Percentiles rank a stretch among this genome's conserved stretches.
Evolutionary conservation across 352 stramenopile genomes (phyloP).

Genomic region (Phytophthora syringae): DNA sequence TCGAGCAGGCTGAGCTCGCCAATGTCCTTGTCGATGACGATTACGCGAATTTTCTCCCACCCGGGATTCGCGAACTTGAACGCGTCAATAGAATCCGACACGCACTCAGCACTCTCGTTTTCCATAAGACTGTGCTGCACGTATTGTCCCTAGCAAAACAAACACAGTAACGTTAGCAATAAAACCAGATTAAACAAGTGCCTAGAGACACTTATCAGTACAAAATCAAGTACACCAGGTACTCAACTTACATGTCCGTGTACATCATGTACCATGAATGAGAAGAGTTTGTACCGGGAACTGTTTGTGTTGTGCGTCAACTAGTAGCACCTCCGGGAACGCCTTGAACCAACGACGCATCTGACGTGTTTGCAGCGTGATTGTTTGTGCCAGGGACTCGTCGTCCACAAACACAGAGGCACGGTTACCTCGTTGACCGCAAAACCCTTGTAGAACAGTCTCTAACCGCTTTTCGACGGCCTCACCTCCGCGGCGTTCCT

Average conservation of each 20-base stretch:
- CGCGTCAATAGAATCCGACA: not conserved
- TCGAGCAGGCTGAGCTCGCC: too few relatives aligned
- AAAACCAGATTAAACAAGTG: not conserved
- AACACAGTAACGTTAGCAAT: not conserved
- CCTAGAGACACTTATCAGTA: not conserved
- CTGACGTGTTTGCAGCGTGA: slow-evolving; percentile 7
- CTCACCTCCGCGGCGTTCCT: not conserved
- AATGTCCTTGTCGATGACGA: not conserved
- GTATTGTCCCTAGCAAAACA: too few relatives aligned
- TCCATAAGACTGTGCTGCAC: not conserved
- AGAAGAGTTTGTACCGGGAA: slow-evolving; percentile 17
- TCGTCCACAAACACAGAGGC: slow-evolving; percentile 5
- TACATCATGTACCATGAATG: slow-evolving; percentile 13
- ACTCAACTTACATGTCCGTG: slow-evolving; percentile 5
- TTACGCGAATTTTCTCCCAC: not conserved
- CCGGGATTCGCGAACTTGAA: not conserved
- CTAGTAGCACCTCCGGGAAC: slow-evolving; percentile 12
- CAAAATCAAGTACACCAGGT: not conserved
- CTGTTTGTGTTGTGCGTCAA: slow-evolving; percentile 14
- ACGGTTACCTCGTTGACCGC: slow-evolving; percentile 1
- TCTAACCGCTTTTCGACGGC: not conserved
- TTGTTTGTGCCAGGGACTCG: slow-evolving; percentile 1
- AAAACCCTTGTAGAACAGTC: not conserved
- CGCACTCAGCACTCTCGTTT: not conserved
- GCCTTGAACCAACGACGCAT: slow-evolving; percentile 17